Conservation (phyloP, 768 basidiomycete species). For the Hericium erinaceus region DNA sequence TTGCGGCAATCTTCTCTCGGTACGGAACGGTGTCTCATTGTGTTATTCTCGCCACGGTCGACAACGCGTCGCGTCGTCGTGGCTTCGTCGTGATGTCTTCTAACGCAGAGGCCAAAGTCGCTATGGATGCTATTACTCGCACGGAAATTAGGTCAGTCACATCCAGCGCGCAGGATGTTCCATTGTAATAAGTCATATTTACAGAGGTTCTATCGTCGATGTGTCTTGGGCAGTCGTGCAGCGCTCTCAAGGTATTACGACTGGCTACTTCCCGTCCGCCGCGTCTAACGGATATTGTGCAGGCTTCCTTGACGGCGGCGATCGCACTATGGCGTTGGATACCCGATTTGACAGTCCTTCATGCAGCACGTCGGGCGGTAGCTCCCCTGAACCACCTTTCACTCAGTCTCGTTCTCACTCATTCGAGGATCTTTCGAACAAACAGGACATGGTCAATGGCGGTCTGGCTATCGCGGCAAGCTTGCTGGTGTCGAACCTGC, state of each 20-base stretch:
- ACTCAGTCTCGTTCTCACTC: slow-evolving; percentile 1
- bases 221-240: slow-evolving; percentile 86
- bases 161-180: background rate
- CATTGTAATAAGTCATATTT: slow-evolving; percentile 4
- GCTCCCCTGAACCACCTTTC: background rate
- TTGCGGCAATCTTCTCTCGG: slow-evolving; percentile 49
- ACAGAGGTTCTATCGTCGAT: slow-evolving; percentile 66
- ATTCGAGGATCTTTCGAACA: background rate
- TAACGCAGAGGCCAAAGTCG: slow-evolving; percentile 60
- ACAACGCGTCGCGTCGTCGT: slow-evolving; percentile 74
- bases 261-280: background rate
- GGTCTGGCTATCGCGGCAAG: slow-evolving; percentile 12
- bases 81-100: slow-evolving; percentile 77
- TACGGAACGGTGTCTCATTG: slow-evolving; percentile 66
- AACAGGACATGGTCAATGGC: background rate
- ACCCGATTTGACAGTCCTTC: slow-evolving; percentile 29
- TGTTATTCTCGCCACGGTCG: slow-evolving; percentile 76
- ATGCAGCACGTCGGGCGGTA: slow-evolving; percentile 2
- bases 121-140: slow-evolving; percentile 58
- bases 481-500: slow-evolving; percentile 56
- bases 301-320: slow-evolving; percentile 80
- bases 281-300: background rate
- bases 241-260: slow-evolving; percentile 58
- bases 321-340: slow-evolving; percentile 58
- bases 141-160: slow-evolving; percentile 57